Evolutionary conservation across 2,329 filamentous ascomycete genomes (phyloP).

Genomic region (Exutisphaerella laricina): DNA sequence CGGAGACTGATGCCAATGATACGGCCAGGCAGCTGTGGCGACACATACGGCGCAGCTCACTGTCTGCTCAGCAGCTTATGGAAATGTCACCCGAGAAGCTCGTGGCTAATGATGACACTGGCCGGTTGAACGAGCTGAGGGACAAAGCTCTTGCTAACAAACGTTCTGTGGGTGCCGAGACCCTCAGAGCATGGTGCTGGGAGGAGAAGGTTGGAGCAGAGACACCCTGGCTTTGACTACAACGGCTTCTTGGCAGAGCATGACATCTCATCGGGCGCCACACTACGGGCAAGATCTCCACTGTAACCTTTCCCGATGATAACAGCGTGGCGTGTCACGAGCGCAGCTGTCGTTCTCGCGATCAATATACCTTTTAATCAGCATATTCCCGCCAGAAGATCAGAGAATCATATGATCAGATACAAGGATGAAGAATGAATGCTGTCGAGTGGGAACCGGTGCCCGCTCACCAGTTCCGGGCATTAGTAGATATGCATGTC

Average conservation of each 20-base stretch:
- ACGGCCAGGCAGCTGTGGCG: conserved; percentile 36
- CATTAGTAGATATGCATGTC: too few relatives aligned
- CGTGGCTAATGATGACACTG: conserved; percentile 23
- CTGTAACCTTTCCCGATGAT: too few relatives aligned
- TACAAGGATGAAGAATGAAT: too few relatives aligned
- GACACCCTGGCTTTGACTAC: conserved; percentile 27
- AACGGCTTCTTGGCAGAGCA: neutral
- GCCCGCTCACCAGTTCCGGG: too few relatives aligned
- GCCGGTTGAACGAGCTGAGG: conserved; percentile 30
- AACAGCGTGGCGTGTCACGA: too few relatives aligned
- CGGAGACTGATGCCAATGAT: conserved; percentile 17
- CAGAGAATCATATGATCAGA: too few relatives aligned
- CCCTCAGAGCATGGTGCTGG: conserved; percentile 34
- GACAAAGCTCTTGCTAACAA: conserved; percentile 36
- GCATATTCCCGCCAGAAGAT: too few relatives aligned
- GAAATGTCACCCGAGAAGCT: conserved; percentile 22
- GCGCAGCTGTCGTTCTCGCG: too few relatives aligned
- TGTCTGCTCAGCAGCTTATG: conserved; percentile 22
- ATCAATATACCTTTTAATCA: too few relatives aligned
- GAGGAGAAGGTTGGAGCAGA: conserved; percentile 21
- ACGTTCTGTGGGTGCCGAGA: conserved; percentile 39
- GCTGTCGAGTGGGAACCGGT: too few relatives aligned
- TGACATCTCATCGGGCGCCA: neutral
- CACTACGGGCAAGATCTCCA: too few relatives aligned
- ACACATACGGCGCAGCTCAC: conserved; percentile 34